phyloP scores from a whole-genome alignment of 768 basidiomycete genomes.

The Coprinopsis sp. region DNA sequence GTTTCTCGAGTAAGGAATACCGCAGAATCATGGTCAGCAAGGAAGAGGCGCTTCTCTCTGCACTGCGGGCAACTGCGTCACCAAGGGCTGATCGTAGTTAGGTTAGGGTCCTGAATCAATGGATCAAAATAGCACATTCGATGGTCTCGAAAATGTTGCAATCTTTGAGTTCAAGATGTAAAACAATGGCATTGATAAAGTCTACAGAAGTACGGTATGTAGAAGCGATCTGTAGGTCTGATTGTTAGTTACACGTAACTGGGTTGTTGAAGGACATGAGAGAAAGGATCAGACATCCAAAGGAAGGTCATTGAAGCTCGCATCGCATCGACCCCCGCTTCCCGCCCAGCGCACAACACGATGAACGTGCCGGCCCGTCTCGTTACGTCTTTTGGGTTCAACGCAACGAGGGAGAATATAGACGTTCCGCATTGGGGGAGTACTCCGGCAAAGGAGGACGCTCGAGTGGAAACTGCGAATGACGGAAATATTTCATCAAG shows the following conservation, averaged over 20 bases:
- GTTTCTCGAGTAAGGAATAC: constrained; percentile 7
- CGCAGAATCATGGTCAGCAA: constrained; percentile 20
- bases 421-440: constrained; percentile 67
- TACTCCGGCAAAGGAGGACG: constrained; percentile 59
- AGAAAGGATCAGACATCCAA: constrained; percentile 81
- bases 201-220: no score
- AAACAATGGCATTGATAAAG: no score
- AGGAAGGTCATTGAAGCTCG: constrained; percentile 72
- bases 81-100: no score
- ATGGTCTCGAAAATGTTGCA: no score
- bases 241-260: no score
- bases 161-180: no score
- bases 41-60: no score
- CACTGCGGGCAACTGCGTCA: no score
- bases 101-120: no score
- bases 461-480: constrained; percentile 90
- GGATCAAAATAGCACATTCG: no score
- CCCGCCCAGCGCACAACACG: constrained; percentile 61
- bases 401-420: constrained; percentile 64
- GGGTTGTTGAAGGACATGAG: no score
- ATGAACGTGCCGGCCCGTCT: constrained; percentile 45
- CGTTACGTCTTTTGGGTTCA: constrained; percentile 67
- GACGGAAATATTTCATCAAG: constrained; percentile 58
- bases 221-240: no score
- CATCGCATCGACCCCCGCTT: constrained; percentile 73